A percentile compares a stretch with the other conserved stretches of the same genome.
phyloP scores from a whole-genome alignment of 192 early-diverging fungal species.

The Coemansia sp. region DNA sequence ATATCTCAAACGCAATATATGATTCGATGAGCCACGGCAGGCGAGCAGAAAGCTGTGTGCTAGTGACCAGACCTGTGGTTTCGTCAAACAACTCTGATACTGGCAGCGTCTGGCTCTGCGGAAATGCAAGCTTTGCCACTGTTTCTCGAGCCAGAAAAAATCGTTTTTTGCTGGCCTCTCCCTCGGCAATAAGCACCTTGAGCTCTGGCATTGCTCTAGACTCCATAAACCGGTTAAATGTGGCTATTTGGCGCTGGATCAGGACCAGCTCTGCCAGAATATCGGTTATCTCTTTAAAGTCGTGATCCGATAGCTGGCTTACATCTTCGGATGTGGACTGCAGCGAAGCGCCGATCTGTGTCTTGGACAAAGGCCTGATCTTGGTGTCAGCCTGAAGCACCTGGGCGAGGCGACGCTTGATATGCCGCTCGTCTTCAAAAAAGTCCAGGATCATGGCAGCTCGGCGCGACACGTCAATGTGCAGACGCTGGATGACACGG shows the following conservation, averaged over 20 bases:
- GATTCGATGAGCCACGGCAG: constrained; percentile 41
- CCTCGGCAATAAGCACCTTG: constrained; percentile 13
- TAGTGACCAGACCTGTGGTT: constrained; percentile 28
- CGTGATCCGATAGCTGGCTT: constrained; percentile 47
- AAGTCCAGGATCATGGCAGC: constrained; percentile 72
- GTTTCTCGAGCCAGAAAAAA: constrained; percentile 40
- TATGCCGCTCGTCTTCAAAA: constrained; percentile 74
- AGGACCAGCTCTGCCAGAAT: constrained; percentile 79
- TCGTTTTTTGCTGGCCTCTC: constrained; percentile 4
- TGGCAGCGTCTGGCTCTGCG: constrained; percentile 6
- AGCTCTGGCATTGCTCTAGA: constrained; percentile 66
- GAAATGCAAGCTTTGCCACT: constrained; percentile 4
- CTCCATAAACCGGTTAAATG: constrained; percentile 84
- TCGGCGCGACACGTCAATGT: constrained; percentile 85
- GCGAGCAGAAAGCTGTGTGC: constrained; percentile 33
- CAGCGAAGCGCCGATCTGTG: not conserved
- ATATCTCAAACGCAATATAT: constrained; percentile 38
- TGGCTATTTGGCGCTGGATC: constrained; percentile 72
- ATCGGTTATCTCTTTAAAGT: constrained; percentile 77
- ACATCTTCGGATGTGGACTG: not conserved
- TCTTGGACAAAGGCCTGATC: not conserved
- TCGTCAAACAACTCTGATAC: constrained; percentile 11
- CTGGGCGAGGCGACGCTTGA: constrained; percentile 48
- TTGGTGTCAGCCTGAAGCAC: constrained; percentile 24
- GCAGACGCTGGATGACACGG: constrained; percentile 81